These are phyloP conservation scores for Penicillium paneum DNA, from an alignment of 2,329 filamentous ascomycete genomes.

Conservation along the genomic window DNA sequence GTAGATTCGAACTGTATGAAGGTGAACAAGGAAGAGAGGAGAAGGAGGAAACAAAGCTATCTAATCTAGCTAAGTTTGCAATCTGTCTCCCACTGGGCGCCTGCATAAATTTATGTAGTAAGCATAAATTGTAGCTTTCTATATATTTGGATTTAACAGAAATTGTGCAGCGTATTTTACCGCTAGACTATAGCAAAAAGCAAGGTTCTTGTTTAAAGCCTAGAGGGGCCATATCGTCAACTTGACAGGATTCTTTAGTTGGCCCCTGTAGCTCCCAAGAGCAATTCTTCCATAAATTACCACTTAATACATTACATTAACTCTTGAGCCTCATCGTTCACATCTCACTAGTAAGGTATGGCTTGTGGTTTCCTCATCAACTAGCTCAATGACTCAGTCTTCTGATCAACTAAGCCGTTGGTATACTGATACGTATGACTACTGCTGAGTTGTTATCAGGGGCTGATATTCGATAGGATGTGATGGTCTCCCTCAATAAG, in stretches of 20 bases:
- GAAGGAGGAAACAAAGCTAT: too few relatives aligned
- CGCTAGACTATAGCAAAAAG: too few relatives aligned
- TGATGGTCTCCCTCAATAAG: background rate
- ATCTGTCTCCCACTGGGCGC: too few relatives aligned
- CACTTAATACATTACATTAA: too few relatives aligned
- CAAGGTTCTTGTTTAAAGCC: too few relatives aligned
- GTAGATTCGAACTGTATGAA: too few relatives aligned
- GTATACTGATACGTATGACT: background rate
- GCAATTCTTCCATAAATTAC: background rate
- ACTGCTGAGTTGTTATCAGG: background rate
- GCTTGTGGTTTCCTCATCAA: background rate
- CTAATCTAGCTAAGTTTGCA: too few relatives aligned
- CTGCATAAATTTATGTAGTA: background rate
- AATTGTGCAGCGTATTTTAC: too few relatives aligned
- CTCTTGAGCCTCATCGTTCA: too few relatives aligned
- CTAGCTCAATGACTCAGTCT: background rate
- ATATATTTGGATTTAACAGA: background rate
- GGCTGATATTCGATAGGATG: background rate
- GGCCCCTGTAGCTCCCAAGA: background rate
- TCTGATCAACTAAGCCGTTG: background rate
- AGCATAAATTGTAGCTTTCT: background rate
- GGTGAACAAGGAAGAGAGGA: too few relatives aligned
- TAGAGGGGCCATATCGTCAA: too few relatives aligned
- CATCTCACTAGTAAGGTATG: background rate
- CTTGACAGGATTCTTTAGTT: background rate